A percentile compares a stretch with the other conserved stretches of the same genome.
Conservation (phyloP, 805 yeast species). For the Saturnispora quitensis region DNA sequence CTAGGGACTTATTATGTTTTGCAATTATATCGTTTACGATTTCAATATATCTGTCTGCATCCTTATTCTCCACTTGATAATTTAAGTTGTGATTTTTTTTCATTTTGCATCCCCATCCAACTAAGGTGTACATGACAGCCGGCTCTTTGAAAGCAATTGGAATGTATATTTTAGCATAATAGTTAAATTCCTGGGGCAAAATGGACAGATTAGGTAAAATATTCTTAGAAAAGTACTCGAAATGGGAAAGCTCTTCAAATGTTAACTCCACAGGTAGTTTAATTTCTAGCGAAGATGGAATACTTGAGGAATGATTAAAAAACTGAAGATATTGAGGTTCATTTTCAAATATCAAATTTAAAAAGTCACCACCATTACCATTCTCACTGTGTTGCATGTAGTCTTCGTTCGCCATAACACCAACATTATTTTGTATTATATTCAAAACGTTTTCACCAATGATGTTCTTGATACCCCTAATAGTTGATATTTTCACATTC, state of each 20-base stretch:
- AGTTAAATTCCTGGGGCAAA: constrained; percentile 38
- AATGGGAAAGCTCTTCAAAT: constrained; percentile 22
- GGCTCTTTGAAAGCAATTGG: constrained; percentile 43
- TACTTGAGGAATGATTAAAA: constrained; percentile 4
- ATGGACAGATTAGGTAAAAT: constrained; percentile 41
- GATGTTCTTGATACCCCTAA: constrained; percentile 5
- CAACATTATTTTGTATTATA: constrained; percentile 3
- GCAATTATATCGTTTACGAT: constrained; percentile 10
- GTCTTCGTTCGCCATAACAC: background rate
- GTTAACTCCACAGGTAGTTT: constrained; percentile 17
- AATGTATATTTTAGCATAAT: constrained; percentile 42
- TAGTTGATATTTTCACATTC: constrained; percentile 6
- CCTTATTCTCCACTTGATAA: constrained; percentile 17
- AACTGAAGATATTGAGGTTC: constrained; percentile 12
- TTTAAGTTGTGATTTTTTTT: constrained; percentile 16
- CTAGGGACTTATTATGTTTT: constrained; percentile 9
- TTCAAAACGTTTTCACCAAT: constrained; percentile 6
- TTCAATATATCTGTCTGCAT: constrained; percentile 14
- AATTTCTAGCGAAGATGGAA: constrained; percentile 12
- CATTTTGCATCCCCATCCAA: constrained; percentile 45
- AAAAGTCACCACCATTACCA: constrained; percentile 2
- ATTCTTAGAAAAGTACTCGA: constrained; percentile 38
- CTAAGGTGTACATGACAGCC: constrained; percentile 38
- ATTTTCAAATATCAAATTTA: constrained; percentile 4
- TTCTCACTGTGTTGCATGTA: background rate